phyloP scores from a whole-genome alignment of 2,329 filamentous ascomycete genomes.

The Pseudogymnoascus pannorum region DNA sequence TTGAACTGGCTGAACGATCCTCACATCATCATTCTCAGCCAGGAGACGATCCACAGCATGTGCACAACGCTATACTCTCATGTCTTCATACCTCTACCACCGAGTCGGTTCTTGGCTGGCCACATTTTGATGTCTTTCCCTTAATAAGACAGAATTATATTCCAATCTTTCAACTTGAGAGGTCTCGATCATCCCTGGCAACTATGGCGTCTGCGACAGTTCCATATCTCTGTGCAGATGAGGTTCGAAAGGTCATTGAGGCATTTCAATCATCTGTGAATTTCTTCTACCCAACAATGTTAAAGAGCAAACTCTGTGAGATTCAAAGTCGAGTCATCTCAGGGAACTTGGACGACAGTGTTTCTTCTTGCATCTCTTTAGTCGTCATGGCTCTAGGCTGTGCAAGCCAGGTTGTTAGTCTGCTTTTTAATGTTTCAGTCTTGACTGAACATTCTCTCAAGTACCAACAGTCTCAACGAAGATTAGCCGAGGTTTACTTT shows the following conservation, averaged over 20 bases:
- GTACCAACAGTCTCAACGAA: constrained; percentile 27
- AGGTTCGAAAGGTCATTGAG: constrained; percentile 35
- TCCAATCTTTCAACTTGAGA: constrained; percentile 43
- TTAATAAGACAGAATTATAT: constrained; percentile 36
- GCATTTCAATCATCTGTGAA: constrained; percentile 42
- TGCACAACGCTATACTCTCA: constrained; percentile 41
- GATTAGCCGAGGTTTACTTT: constrained; percentile 38
- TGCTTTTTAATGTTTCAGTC: constrained; percentile 19
- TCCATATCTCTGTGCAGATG: constrained; percentile 36
- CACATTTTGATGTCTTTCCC: constrained; percentile 40
- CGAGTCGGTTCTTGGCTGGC: constrained; percentile 44
- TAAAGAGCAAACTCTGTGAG: constrained; percentile 31
- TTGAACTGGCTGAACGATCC: constrained; percentile 20
- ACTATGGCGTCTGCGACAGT: constrained; percentile 32
- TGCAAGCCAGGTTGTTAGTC: constrained; percentile 7
- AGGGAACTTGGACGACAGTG: constrained; percentile 32
- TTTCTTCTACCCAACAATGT: constrained; percentile 47
- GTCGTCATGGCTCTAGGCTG: constrained; percentile 6
- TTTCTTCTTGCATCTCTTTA: constrained; percentile 36
- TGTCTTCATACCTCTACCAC: constrained; percentile 45
- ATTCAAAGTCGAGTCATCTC: constrained; percentile 29
- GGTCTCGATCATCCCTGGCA: constrained; percentile 32
- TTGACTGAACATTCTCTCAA: constrained; percentile 26
- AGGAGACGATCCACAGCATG: not conserved
- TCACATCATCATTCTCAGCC: constrained; percentile 24